Percentiles rank a stretch among this genome's conserved stretches.
Conservation (phyloP, 108 stramenopile genomes). For the Fistulifera pelliculosa region DNA sequence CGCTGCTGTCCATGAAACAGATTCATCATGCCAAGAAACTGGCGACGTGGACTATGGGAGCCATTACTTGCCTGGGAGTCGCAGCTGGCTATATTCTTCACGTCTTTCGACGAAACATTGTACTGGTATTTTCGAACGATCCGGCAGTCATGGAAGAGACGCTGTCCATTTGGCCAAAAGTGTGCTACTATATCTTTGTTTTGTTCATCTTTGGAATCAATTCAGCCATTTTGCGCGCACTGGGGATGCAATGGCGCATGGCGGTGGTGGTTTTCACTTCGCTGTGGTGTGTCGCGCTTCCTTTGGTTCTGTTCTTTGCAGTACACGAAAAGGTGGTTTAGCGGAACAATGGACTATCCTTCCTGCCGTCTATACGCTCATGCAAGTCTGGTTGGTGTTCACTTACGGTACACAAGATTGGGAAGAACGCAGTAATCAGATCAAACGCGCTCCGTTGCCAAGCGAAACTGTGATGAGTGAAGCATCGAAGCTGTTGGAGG, state of each 20-base stretch:
- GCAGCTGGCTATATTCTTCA: slow-evolving; percentile 13
- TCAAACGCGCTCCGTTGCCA: background rate
- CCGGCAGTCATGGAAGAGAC: slow-evolving; percentile 22
- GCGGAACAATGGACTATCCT: slow-evolving; percentile 25
- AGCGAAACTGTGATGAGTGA: too few relatives aligned
- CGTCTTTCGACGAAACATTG: slow-evolving; percentile 18
- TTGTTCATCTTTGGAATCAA: slow-evolving; percentile 35
- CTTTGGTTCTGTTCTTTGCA: slow-evolving; percentile 17
- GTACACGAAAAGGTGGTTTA: slow-evolving; percentile 21
- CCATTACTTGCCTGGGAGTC: slow-evolving; percentile 13
- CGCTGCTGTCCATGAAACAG: slow-evolving; percentile 22
- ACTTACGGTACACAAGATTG: slow-evolving; percentile 27
- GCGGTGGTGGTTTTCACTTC: slow-evolving; percentile 22
- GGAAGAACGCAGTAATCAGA: slow-evolving; percentile 8
- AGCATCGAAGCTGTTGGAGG: too few relatives aligned
- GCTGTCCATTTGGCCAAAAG: slow-evolving; percentile 26
- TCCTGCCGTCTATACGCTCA: slow-evolving; percentile 19
- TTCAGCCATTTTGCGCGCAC: slow-evolving; percentile 25
- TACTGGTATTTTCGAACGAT: slow-evolving; percentile 28
- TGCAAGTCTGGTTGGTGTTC: slow-evolving; percentile 25
- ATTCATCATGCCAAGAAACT: slow-evolving; percentile 21
- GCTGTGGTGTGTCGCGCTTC: slow-evolving; percentile 24
- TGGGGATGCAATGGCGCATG: slow-evolving; percentile 44
- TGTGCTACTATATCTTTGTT: slow-evolving; percentile 29
- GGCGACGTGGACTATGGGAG: slow-evolving; percentile 24